These are phyloP conservation scores for Beauveria australis DNA, from an alignment of 2,329 filamentous ascomycete species.

Conservation along the genomic window DNA sequence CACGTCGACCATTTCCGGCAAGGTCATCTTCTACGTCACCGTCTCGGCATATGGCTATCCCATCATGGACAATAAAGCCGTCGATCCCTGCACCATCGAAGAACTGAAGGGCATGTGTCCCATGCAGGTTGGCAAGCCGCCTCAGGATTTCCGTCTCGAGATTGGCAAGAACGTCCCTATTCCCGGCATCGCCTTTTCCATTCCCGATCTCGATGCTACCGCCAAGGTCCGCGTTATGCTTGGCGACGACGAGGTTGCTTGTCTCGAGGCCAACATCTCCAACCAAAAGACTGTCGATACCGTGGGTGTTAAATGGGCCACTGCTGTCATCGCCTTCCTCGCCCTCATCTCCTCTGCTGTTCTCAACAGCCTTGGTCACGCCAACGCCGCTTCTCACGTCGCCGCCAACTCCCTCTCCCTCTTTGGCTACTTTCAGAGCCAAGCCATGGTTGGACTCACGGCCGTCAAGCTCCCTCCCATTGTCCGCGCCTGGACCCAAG, in stretches of 20 bases:
- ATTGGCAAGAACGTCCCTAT: constrained; percentile 51
- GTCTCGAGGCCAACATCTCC: constrained; percentile 78
- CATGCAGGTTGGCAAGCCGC: constrained; percentile 78
- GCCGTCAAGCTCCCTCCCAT: constrained; percentile 77
- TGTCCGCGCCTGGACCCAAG: constrained; percentile 88
- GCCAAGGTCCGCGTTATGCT: constrained; percentile 76
- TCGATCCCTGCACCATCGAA: constrained; percentile 66
- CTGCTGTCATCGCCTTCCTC: constrained; percentile 78
- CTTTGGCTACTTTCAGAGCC: constrained; percentile 89
- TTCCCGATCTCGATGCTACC: constrained; percentile 84
- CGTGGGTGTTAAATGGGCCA: constrained; percentile 79
- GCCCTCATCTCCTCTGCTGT: constrained; percentile 79
- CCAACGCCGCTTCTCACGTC: constrained; percentile 89
- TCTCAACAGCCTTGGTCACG: constrained; percentile 82
- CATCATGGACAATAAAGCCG: constrained; percentile 49
- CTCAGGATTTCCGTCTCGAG: constrained; percentile 61
- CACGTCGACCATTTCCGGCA: constrained; percentile 67
- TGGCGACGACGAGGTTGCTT: constrained; percentile 62
- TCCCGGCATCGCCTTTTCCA: constrained; percentile 77
- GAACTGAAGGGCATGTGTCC: constrained; percentile 74
- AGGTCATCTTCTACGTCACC: constrained; percentile 63
- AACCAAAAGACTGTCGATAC: constrained; percentile 92
- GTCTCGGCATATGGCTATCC: constrained; percentile 71
- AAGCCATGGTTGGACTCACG: constrained; percentile 83
- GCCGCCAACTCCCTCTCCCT: constrained; percentile 90